Conservation (phyloP, 1,139 yeast species). For the Ogataea hybrid region DNA sequence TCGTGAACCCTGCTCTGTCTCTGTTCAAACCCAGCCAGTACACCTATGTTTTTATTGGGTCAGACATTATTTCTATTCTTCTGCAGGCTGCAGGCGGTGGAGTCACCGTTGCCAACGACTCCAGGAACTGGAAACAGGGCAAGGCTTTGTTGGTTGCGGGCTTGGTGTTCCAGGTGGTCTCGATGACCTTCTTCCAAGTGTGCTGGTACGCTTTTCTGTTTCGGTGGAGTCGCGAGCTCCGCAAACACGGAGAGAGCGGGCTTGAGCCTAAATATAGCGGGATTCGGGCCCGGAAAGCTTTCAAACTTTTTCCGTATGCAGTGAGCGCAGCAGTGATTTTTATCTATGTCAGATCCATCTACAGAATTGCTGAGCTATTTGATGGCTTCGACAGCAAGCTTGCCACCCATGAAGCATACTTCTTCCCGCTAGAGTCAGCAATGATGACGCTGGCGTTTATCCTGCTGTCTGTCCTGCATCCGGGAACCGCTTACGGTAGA, state of each 20-base stretch:
- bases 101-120: conserved; percentile 41
- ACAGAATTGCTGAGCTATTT: conserved; percentile 75
- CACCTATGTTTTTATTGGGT: conserved; percentile 48
- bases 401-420: conserved; percentile 66
- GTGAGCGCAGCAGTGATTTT: conserved; percentile 53
- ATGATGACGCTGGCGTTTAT: conserved; percentile 54
- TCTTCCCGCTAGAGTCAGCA: conserved; percentile 74
- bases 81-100: conserved; percentile 88
- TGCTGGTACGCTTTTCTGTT: conserved; percentile 56
- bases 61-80: conserved; percentile 47
- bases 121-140: conserved; percentile 42
- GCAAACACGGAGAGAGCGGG: conserved; percentile 17
- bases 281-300: conserved; percentile 41
- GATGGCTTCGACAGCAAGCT: conserved; percentile 77
- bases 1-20: conserved; percentile 64
- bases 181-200: conserved; percentile 63
- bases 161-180: conserved; percentile 69
- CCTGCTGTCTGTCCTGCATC: conserved; percentile 57
- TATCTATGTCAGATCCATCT: conserved; percentile 71
- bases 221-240: conserved; percentile 39
- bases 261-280: conserved; percentile 41
- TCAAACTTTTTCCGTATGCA: conserved; percentile 51
- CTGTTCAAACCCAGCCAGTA: conserved; percentile 72
- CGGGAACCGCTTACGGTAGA: conserved; percentile 56
- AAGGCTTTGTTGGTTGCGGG: conserved; percentile 81